These are phyloP conservation scores for Rhodotorula sphaerocarpa DNA, from an alignment of 768 basidiomycete species.

Conservation along the genomic window DNA sequence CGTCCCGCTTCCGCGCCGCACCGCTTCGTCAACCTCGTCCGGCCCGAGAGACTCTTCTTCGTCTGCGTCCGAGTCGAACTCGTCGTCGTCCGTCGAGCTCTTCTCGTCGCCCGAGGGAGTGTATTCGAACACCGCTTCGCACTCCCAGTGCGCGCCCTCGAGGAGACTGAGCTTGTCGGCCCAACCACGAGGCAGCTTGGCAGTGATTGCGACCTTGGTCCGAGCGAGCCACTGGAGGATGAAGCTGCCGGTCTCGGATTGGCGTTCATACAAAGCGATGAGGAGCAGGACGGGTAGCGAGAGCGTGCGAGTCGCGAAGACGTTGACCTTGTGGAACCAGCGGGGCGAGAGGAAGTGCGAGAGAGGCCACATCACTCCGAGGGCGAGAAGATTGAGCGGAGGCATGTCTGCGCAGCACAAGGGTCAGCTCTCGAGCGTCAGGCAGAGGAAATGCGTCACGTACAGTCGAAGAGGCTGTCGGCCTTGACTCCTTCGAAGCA, in stretches of 20 bases:
- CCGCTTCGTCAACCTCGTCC: constrained; percentile 17
- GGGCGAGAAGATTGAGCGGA: constrained; percentile 78
- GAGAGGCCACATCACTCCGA: constrained; percentile 76
- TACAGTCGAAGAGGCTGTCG: constrained; percentile 35
- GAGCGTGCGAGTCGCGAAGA: constrained; percentile 24
- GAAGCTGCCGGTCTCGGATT: constrained; percentile 2
- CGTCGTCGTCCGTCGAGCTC: constrained; percentile 20
- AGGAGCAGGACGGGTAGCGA: constrained; percentile 35
- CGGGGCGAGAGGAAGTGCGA: constrained; percentile 81
- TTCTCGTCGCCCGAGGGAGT: constrained; percentile 24
- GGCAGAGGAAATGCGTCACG: not conserved
- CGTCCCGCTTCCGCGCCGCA: not conserved
- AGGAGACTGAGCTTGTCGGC: constrained; percentile 28
- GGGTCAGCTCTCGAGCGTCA: constrained; percentile 18
- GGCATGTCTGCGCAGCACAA: constrained; percentile 54
- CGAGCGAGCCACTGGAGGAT: not conserved
- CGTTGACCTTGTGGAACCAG: constrained; percentile 78
- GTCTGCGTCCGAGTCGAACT: not conserved
- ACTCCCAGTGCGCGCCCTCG: constrained; percentile 36
- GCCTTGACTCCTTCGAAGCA: constrained; percentile 74
- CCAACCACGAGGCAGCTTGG: constrained; percentile 16
- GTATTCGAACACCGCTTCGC: constrained; percentile 36
- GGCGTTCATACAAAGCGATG: constrained; percentile 35
- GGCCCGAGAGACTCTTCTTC: not conserved
- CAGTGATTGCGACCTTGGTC: not conserved